Evolutionary conservation across 108 stramenopile species (phyloP), one percentile per base, ranked within the genome.

Genomic region (Cylindrotheca fusiformis): DNA sequence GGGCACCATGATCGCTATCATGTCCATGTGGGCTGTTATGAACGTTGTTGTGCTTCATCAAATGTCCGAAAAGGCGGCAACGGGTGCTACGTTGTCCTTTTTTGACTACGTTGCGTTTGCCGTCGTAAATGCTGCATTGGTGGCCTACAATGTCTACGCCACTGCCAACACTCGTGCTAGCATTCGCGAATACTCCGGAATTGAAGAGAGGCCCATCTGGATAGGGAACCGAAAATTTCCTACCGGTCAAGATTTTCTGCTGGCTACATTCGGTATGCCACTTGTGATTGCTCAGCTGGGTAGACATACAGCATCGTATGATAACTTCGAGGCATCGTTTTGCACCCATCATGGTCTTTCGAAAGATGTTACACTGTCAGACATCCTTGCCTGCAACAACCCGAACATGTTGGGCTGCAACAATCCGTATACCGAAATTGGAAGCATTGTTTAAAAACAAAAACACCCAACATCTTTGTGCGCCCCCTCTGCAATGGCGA

Each of bases 281-380:
- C 80, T 81, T 63, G 48, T 77, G 0, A 80, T 93, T 44, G 77
- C 77, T 30, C 91, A 93, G 50, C 86, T 93, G 84, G 83, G 75
- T 25, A 65, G 92, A 29, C 92, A 93, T 48, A 93, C 92, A 27
- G 85, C 79, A 17, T 79, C 77, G 47, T 90, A 86, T 60, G 74
- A 80, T 5, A 51, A 71, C 33, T 58, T 74, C 58, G 50, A 64
- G 51, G 79, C 59, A 8, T 52, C 67, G 3, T 80, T 68, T 45
- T 80, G 79, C 65, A 47, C 56, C 32, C 63, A 70, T 31, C 70
- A 68, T 50, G 74, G 79, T 30, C 62, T 80, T 46, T 60, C 69
- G 14, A 41, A 14, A 41, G 14, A 41, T 6, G 14, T 41, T 6
- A 10, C 36, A 41, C 10, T 41, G 6, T 6, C 36, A 41, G 36